phyloP scores from a whole-genome alignment of 345 rosid species.

The Clarkia xantiana region DNA sequence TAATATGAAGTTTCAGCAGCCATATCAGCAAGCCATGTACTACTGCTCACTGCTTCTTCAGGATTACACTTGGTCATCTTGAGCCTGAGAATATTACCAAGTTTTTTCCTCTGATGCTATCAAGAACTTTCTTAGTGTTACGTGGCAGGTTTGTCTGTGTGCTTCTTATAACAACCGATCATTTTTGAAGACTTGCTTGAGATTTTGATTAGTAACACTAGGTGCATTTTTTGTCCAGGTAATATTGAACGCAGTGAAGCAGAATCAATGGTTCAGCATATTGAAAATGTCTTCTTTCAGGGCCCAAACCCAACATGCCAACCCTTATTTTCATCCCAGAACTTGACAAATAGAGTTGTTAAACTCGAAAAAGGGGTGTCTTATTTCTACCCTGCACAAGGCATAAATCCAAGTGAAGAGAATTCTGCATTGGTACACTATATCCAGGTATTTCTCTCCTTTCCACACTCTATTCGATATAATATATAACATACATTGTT shows the following conservation, averaged over 20 bases:
- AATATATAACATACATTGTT: too few relatives aligned
- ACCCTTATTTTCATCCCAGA: conserved; percentile 67
- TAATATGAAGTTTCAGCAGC: conserved; percentile 70
- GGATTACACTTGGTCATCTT: conserved; percentile 60
- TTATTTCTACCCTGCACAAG: conserved; percentile 42
- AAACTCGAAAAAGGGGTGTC: conserved; percentile 51
- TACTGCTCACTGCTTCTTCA: conserved; percentile 55
- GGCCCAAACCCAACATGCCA: conserved; percentile 49
- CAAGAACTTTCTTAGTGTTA: conserved; percentile 63
- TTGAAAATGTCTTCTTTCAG: conserved; percentile 49
- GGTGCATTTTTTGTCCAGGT: conserved; percentile 27
- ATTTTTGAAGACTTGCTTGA: background rate
- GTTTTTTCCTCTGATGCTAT: conserved; percentile 60
- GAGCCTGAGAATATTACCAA: conserved; percentile 55
- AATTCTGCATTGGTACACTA: conserved; percentile 75
- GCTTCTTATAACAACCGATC: too few relatives aligned
- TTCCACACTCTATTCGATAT: too few relatives aligned
- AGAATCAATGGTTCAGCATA: conserved; percentile 43
- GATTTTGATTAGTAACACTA: background rate
- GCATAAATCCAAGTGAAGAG: conserved; percentile 71
- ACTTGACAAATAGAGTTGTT: conserved; percentile 60
- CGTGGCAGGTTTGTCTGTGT: conserved; percentile 37
- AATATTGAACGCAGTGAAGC: conserved; percentile 61
- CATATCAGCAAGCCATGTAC: conserved; percentile 72
- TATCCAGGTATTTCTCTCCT: conserved; percentile 49